Conservation (phyloP, 2,329 filamentous ascomycete genomes). For the Claviceps arundinis region DNA sequence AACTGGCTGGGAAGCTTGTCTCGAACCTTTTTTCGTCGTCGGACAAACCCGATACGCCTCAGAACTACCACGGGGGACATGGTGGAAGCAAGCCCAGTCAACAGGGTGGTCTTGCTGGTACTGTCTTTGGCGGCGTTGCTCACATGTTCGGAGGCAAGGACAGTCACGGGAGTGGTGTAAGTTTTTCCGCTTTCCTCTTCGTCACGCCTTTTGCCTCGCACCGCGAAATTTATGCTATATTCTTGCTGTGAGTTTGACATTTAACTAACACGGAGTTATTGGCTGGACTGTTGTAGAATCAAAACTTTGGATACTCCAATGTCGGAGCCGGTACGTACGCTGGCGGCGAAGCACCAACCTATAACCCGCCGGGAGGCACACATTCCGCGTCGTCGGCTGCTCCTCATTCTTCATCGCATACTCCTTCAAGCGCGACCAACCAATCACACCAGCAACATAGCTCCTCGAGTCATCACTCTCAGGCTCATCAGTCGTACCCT, state of each 20-base stretch:
- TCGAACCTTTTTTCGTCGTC: slow-evolving; percentile 38
- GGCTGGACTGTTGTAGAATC: slow-evolving; percentile 21
- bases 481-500: slow-evolving; percentile 11
- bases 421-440: slow-evolving; percentile 13
- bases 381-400: slow-evolving; percentile 12
- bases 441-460: slow-evolving; percentile 16
- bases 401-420: slow-evolving; percentile 11
- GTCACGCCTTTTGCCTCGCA: background rate
- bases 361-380: slow-evolving; percentile 21
- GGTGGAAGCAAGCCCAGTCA: slow-evolving; percentile 22
- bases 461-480: slow-evolving; percentile 10
- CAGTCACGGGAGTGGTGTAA: slow-evolving; percentile 11
- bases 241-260: background rate
- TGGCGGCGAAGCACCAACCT: slow-evolving; percentile 45
- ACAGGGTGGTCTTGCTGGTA: slow-evolving; percentile 36
- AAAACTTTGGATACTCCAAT: slow-evolving; percentile 52
- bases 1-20: slow-evolving; percentile 43
- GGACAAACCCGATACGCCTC: slow-evolving; percentile 31
- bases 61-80: slow-evolving; percentile 37
- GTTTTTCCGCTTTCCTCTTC: background rate
- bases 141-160: slow-evolving; percentile 39
- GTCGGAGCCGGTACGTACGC: slow-evolving; percentile 41
- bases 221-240: background rate
- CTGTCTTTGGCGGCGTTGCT: slow-evolving; percentile 41
- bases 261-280: slow-evolving; percentile 5